Evolutionary conservation across 1,284 basidiomycete genomes (phyloP), one percentile per base, ranked within the genome.

Genomic region (Apiotrichum gamsii): DNA sequence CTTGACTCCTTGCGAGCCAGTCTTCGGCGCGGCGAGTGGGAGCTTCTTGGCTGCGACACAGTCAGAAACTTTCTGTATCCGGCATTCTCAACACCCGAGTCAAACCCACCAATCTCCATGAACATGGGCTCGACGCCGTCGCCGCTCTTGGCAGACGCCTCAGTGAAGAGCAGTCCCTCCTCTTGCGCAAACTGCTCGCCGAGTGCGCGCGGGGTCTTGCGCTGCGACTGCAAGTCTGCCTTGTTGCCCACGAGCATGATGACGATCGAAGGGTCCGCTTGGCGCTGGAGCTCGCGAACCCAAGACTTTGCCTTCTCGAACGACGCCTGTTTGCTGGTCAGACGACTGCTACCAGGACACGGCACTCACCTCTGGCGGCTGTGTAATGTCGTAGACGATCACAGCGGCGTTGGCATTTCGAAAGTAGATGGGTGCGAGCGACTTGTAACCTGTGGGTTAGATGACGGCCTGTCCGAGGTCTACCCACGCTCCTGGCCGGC

Each of bases 331-430:
- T n/a, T n/a, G n/a, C n/a, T 3, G 34, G 32, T 44, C 23, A 47
- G 49, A 30, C 5, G 10, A n/a, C 19, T 6, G 25, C n/a, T 3
- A n/a, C 6, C n/a, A 14, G 19, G 39, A 25, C 0, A n/a, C 18
- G 18, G 32, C 34, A 40, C 57, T 29, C 47, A 64, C 62, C 49
- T 64, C 62, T 21, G 62, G 60, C 11, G 60, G 59, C 50, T 91
- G 88, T 14, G 89, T 93, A 47, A 98, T 85, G 71, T 98, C 94
- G 74, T 97, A 98, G 23, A 97, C 93, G 24, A 98, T 94, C 30
- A 97, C 90, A 35, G 93, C 94, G 8, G 94, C 94, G 72, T 97
- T 93, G 10, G 94, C 93, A 63, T 98, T 96, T 65, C 94, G 86
- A 73, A 97, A 98, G 76, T 98, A 98, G 84, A 93, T 94, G 40